Evolutionary conservation across 805 yeast genomes (phyloP).

Genomic region (Nematodospora valgi): DNA sequence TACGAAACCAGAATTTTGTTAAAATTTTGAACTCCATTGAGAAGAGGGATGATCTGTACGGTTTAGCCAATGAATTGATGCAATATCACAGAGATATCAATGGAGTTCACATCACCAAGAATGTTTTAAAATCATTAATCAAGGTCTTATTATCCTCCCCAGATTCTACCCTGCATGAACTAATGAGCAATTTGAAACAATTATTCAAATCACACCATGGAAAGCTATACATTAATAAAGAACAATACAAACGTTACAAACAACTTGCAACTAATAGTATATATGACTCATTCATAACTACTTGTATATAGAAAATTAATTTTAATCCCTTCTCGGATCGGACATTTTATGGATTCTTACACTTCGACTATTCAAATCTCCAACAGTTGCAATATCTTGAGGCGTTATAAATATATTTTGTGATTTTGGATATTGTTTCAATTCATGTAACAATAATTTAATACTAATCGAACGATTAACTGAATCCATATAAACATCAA

Average conservation of each 20-base stretch:
- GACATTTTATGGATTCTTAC: conserved; percentile 64
- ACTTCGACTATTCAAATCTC: conserved; percentile 49
- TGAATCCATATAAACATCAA: conserved; percentile 96
- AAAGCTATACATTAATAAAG: background rate
- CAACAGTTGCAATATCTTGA: conserved; percentile 75
- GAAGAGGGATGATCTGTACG: background rate
- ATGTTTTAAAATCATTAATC: conserved; percentile 3
- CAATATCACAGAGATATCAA: conserved; percentile 1
- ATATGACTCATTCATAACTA: conserved; percentile 1
- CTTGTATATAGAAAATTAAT: conserved; percentile 5
- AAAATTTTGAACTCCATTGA: background rate
- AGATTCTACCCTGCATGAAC: background rate
- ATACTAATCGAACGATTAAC: conserved; percentile 82
- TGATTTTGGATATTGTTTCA: conserved; percentile 59
- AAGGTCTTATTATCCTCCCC: background rate
- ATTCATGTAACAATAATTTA: conserved; percentile 64
- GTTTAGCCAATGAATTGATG: background rate
- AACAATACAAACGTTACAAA: conserved; percentile 1
- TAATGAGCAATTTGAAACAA: background rate
- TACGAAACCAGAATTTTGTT: conserved; percentile 4
- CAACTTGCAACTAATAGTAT: background rate
- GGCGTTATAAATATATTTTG: conserved; percentile 95
- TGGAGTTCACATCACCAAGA: background rate
- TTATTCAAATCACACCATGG: background rate
- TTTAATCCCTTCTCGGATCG: conserved; percentile 27